These are phyloP conservation scores for Lineolata rhizophorae DNA, from an alignment of 495 filamentous ascomycete genomes.

Conservation along the genomic window DNA sequence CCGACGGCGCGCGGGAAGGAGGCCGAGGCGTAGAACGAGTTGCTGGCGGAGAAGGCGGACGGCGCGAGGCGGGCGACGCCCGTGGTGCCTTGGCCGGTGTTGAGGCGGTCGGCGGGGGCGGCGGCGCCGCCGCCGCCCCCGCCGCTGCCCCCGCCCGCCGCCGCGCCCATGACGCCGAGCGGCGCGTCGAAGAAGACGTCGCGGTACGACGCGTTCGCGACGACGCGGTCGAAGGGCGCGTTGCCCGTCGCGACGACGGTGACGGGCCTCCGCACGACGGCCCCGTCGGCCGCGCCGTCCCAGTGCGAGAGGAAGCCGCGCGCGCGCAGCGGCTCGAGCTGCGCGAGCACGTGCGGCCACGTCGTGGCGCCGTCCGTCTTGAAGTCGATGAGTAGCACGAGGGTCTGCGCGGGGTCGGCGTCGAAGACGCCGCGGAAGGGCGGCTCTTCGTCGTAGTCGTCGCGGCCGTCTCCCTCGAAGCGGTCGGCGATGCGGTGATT, in stretches of 20 bases:
- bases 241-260: conserved; percentile 68
- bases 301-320: conserved; percentile 36
- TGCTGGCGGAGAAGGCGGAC: conserved; percentile 20
- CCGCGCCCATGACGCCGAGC: conserved; percentile 5
- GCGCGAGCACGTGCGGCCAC: conserved; percentile 25
- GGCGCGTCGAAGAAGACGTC: conserved; percentile 53
- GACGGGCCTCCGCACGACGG: conserved; percentile 27
- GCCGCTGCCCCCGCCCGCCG: conserved; percentile 3
- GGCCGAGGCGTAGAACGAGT: conserved; percentile 32
- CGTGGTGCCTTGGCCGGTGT: conserved; percentile 7
- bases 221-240: conserved; percentile 40
- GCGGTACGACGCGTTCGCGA: conserved; percentile 26
- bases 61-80: conserved; percentile 2
- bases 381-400: conserved; percentile 52
- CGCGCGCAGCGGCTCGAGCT: conserved; percentile 42
- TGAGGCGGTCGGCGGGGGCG: not conserved
- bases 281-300: conserved; percentile 24
- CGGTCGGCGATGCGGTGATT: conserved; percentile 22
- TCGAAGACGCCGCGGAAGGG: conserved; percentile 38
- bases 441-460: too few species aligned
- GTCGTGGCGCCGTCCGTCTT: conserved; percentile 22
- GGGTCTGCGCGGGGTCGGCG: conserved; percentile 31
- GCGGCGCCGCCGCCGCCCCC: conserved; percentile 1
- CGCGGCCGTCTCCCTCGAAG: too few species aligned
- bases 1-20: conserved; percentile 26